A percentile compares a stretch with the other conserved stretches of the same genome.
Conservation (phyloP, 192 early-diverging fungal species). For the Lobosporangium transversale region DNA sequence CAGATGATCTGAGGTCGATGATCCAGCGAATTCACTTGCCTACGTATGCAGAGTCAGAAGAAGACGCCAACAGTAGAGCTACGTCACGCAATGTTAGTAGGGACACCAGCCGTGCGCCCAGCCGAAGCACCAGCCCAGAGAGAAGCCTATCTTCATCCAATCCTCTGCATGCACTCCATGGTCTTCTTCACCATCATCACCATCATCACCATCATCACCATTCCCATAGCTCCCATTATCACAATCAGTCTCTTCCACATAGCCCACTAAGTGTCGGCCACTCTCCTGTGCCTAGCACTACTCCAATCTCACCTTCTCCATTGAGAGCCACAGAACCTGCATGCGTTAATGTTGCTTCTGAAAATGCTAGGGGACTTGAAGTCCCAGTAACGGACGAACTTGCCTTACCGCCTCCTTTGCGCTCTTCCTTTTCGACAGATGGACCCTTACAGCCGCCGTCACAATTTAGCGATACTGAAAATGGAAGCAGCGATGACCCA, state of each 20-base stretch:
- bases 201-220: slow-evolving; percentile 5
- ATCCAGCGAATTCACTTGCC: slow-evolving; percentile 40
- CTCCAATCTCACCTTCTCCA: background rate
- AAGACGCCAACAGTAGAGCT: slow-evolving; percentile 31
- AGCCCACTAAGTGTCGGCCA: slow-evolving; percentile 6
- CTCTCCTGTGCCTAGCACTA: background rate
- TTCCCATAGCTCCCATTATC: background rate
- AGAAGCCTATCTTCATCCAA: slow-evolving; percentile 7
- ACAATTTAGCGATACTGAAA: too few species aligned
- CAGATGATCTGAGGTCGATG: slow-evolving; percentile 25
- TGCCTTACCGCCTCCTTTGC: background rate
- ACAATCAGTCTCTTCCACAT: background rate
- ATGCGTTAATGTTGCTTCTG: background rate
- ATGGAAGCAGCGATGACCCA: too few species aligned
- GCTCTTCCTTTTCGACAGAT: too few species aligned
- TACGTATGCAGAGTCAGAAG: slow-evolving; percentile 43
- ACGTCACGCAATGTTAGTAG: slow-evolving; percentile 27
- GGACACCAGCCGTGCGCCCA: slow-evolving; percentile 21
- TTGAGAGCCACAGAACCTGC: background rate
- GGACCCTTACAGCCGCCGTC: too few species aligned
- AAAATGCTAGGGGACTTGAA: background rate
- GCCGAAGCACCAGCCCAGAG: slow-evolving; percentile 31
- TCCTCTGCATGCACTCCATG: background rate
- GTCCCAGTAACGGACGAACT: background rate
- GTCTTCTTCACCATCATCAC: slow-evolving; percentile 3